Conservation (phyloP, 257 asterid genomes). For the Ligustrum vulgare region DNA sequence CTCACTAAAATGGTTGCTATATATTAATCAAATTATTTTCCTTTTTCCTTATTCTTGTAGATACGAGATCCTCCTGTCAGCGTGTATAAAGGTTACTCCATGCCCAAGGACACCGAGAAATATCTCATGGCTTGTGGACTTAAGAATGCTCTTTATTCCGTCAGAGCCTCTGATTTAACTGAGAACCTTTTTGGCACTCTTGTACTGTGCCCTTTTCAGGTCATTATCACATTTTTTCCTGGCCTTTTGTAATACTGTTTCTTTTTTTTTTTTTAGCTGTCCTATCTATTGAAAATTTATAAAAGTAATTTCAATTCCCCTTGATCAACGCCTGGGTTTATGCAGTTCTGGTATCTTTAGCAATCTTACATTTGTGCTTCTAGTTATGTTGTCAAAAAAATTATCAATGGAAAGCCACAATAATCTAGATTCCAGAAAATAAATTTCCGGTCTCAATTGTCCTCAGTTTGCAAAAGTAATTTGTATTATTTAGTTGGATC, state of each 20-base stretch:
- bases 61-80: conserved; percentile 94
- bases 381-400: background rate
- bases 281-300: background rate
- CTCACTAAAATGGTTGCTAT: background rate
- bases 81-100: conserved; percentile 73
- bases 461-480: background rate
- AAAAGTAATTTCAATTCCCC: background rate
- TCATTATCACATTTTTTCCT: conserved; percentile 21
- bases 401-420: background rate
- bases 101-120: conserved; percentile 88
- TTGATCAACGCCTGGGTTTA: background rate
- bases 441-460: conserved; percentile 1
- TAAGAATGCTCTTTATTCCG: conserved; percentile 80
- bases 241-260: background rate
- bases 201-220: conserved; percentile 73
- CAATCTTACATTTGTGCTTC: conserved; percentile 2
- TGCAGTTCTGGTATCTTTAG: background rate
- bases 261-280: background rate
- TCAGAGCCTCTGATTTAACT: conserved; percentile 77
- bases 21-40: conserved; percentile 23
- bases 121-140: conserved; percentile 80
- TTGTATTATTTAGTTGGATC: background rate
- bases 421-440: conserved; percentile 2
- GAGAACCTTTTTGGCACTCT: conserved; percentile 81
- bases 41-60: conserved; percentile 37